phyloP scores from a whole-genome alignment of 2,329 filamentous ascomycete genomes.

The Venturia nashicola region DNA sequence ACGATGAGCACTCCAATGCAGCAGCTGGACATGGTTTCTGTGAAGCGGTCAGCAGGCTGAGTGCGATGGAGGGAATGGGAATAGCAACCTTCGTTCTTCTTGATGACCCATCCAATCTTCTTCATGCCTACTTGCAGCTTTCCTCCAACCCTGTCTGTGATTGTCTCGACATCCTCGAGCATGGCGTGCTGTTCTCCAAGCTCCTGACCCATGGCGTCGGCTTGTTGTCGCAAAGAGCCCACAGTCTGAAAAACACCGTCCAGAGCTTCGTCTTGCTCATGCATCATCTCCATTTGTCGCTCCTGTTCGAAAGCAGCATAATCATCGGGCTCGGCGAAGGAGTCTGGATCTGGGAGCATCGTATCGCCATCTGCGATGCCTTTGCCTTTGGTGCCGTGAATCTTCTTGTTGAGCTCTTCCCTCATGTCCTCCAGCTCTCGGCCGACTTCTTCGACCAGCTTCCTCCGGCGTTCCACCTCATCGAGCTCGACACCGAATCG shows the following conservation, averaged over 20 bases:
- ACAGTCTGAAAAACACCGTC: conserved; percentile 91
- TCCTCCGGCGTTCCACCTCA: conserved; percentile 69
- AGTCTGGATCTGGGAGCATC: conserved; percentile 47
- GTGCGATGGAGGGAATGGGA: neutral
- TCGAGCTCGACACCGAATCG: conserved; percentile 73
- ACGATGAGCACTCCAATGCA: conserved; percentile 84
- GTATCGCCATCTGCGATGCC: conserved; percentile 25
- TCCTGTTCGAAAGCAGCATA: conserved; percentile 83
- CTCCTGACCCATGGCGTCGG: conserved; percentile 90
- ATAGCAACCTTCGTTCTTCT: conserved; percentile 73
- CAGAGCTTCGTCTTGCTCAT: conserved; percentile 84
- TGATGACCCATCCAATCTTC: conserved; percentile 73
- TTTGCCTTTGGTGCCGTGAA: conserved; percentile 27
- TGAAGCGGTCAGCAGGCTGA: conserved; percentile 11
- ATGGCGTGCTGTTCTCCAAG: conserved; percentile 89
- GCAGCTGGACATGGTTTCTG: conserved; percentile 66
- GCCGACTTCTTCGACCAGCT: conserved; percentile 79
- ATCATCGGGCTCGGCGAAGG: conserved; percentile 41
- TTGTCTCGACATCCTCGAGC: conserved; percentile 70
- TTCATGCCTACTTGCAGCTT: conserved; percentile 77
- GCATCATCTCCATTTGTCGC: conserved; percentile 83
- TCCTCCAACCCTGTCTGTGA: conserved; percentile 78
- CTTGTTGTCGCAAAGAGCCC: conserved; percentile 78
- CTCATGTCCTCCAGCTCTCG: conserved; percentile 83
- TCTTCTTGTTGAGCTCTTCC: conserved; percentile 58